A percentile compares a stretch with the other conserved stretches of the same genome.
Conservation (phyloP, 371 early-diverging fungal genomes). For the Caulochytrium protostelioides region DNA sequence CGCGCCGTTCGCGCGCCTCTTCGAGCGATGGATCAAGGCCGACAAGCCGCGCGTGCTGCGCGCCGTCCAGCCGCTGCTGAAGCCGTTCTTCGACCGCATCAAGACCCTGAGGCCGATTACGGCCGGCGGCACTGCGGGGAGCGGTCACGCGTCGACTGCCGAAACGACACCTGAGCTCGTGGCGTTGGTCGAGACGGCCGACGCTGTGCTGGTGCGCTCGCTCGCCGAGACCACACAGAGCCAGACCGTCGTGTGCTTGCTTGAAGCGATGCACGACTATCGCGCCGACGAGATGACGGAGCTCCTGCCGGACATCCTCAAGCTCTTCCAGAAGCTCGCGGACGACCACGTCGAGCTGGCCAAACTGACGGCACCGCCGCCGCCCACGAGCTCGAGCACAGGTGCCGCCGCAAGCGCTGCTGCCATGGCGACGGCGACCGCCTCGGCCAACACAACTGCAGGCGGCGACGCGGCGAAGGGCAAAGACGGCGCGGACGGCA, state of each 20-base stretch:
- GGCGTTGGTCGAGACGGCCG: slow-evolving; percentile 33
- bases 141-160: slow-evolving; percentile 14
- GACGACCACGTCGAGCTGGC: slow-evolving; percentile 50
- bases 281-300: slow-evolving; percentile 41
- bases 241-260: slow-evolving; percentile 42
- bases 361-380: slow-evolving; percentile 5
- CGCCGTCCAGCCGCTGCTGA: slow-evolving; percentile 35
- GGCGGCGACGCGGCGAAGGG: slow-evolving; percentile 24
- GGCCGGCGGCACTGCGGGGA: no score
- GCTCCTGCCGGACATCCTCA: slow-evolving; percentile 53
- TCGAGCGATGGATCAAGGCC: slow-evolving; percentile 43
- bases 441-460: slow-evolving; percentile 1
- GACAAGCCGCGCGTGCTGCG: slow-evolving; percentile 40
- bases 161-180: slow-evolving; percentile 26
- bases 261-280: slow-evolving; percentile 45
- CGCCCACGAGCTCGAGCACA: slow-evolving; percentile 1
- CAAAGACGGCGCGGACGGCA: neutral
- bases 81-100: slow-evolving; percentile 5
- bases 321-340: slow-evolving; percentile 55
- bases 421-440: neutral
- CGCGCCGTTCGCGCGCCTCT: slow-evolving; percentile 32
- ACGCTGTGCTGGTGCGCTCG: slow-evolving; percentile 37
- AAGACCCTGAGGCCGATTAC: no score
- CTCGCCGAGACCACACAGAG: slow-evolving; percentile 44
- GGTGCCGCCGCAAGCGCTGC: neutral